Conservation (phyloP, 148 eudicot species). For the Drosera capensis region DNA sequence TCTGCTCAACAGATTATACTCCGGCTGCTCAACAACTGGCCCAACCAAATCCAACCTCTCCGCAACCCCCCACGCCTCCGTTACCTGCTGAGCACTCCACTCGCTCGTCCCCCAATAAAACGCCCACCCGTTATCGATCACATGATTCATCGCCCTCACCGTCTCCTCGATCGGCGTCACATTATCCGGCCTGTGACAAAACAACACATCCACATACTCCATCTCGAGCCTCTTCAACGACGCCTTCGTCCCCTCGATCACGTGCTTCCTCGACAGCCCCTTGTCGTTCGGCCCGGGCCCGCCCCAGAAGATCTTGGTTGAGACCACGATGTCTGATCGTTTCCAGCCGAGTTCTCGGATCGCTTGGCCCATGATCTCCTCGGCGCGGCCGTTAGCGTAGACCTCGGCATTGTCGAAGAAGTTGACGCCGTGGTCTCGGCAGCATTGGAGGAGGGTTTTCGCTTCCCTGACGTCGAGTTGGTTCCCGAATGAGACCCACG, state of each 20-base stretch:
- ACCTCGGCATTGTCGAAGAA: constrained; percentile 98
- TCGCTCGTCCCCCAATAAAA: constrained; percentile 98
- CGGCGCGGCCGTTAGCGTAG: constrained; percentile 92
- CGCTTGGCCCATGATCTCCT: constrained; percentile 98
- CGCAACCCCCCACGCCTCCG: constrained; percentile 85
- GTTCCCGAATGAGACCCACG: constrained; percentile 96
- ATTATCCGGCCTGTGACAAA: constrained; percentile 73
- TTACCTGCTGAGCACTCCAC: constrained; percentile 98
- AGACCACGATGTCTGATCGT: constrained; percentile 69
- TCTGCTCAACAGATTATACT: constrained; percentile 73
- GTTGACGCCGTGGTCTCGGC: constrained; percentile 84
- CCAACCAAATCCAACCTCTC: constrained; percentile 65
- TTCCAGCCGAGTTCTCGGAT: constrained; percentile 87
- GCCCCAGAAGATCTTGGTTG: constrained; percentile 98
- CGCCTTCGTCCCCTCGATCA: constrained; percentile 64
- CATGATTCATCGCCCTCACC: constrained; percentile 93
- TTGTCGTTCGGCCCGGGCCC: constrained; percentile 88
- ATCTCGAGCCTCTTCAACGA: constrained; percentile 65
- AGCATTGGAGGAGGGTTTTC: constrained; percentile 54
- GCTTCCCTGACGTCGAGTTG: constrained; percentile 89
- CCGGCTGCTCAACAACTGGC: constrained; percentile 91
- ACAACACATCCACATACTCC: constrained; percentile 79
- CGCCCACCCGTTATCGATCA: constrained; percentile 90
- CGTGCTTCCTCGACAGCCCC: constrained; percentile 73
- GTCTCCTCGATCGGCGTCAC: constrained; percentile 91